Conservation (phyloP, 108 stramenopile genomes). For the Skeletonema costatum region DNA sequence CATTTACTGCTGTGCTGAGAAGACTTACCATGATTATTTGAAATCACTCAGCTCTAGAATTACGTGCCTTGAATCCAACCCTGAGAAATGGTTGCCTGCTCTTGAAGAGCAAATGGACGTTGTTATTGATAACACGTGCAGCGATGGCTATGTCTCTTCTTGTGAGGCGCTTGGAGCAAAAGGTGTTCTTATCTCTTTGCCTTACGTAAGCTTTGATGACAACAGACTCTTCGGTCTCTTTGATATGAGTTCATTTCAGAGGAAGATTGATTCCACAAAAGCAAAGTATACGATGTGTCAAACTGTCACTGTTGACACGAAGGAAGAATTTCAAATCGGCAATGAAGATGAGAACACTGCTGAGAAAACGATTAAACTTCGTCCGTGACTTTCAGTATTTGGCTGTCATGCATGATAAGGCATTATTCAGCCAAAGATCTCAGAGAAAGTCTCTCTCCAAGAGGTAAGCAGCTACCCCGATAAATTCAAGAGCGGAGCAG, state of each 20-base stretch:
- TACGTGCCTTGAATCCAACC: conserved; percentile 42
- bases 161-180: conserved; percentile 40
- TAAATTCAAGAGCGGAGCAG: conserved; percentile 45
- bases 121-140: conserved; percentile 66
- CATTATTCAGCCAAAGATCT: conserved; percentile 60
- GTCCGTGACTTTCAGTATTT: conserved; percentile 59
- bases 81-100: conserved; percentile 62
- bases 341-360: neutral
- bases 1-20: conserved; percentile 56
- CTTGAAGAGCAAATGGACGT: conserved; percentile 58
- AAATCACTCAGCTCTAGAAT: conserved; percentile 44
- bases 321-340: conserved; percentile 41
- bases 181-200: conserved; percentile 55
- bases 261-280: conserved; percentile 47
- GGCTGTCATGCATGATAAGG: conserved; percentile 52
- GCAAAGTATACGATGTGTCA: conserved; percentile 52
- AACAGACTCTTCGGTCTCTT: conserved; percentile 46
- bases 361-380: conserved; percentile 20
- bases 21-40: conserved; percentile 51
- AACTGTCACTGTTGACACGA: conserved; percentile 46
- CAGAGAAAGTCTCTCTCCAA: conserved; percentile 54
- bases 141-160: conserved; percentile 45
- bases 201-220: conserved; percentile 23
- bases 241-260: conserved; percentile 34
- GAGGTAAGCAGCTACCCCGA: conserved; percentile 60